These are phyloP conservation scores for Pseudohalonectria lignicola DNA, from an alignment of 2,329 filamentous ascomycete genomes.

Conservation along the genomic window DNA sequence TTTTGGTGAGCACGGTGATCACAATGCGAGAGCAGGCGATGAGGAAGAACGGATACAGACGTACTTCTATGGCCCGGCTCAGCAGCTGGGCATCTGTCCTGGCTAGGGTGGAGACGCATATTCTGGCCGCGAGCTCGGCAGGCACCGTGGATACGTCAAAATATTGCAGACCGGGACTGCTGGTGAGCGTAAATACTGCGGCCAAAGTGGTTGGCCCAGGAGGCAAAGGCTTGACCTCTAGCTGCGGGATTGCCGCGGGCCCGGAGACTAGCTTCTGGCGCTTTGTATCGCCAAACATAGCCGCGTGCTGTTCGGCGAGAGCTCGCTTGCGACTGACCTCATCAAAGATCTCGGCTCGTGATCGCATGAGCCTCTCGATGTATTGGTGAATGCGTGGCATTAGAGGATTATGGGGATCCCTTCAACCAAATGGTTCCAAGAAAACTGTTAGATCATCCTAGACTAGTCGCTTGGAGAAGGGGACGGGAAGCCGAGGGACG, in stretches of 20 bases:
- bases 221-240: conserved; percentile 58
- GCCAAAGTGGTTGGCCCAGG: conserved; percentile 68
- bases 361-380: conserved; percentile 70
- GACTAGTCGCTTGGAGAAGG: too few species aligned
- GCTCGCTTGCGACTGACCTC: conserved; percentile 70
- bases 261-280: conserved; percentile 58
- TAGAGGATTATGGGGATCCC: conserved; percentile 71
- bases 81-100: conserved; percentile 60
- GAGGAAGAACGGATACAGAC: too few species aligned
- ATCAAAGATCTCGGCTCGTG: conserved; percentile 68
- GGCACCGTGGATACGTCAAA: conserved; percentile 81
- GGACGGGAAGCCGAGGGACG: too few species aligned
- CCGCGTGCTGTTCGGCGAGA: conserved; percentile 56
- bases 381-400: conserved; percentile 75
- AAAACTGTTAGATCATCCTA: too few species aligned
- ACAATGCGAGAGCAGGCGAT: too few species aligned
- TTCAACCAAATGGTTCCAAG: too few species aligned
- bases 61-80: conserved; percentile 61
- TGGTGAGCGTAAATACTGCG: conserved; percentile 78
- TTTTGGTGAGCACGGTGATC: too few species aligned
- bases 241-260: conserved; percentile 21
- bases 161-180: conserved; percentile 58
- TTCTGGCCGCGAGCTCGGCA: conserved; percentile 62
- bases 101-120: conserved; percentile 69
- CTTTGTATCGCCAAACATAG: conserved; percentile 70